A percentile compares a stretch with the other conserved stretches of the same genome.
phyloP scores from a whole-genome alignment of 169 alveolate genomes.

The Plasmodium chabaudi region DNA sequence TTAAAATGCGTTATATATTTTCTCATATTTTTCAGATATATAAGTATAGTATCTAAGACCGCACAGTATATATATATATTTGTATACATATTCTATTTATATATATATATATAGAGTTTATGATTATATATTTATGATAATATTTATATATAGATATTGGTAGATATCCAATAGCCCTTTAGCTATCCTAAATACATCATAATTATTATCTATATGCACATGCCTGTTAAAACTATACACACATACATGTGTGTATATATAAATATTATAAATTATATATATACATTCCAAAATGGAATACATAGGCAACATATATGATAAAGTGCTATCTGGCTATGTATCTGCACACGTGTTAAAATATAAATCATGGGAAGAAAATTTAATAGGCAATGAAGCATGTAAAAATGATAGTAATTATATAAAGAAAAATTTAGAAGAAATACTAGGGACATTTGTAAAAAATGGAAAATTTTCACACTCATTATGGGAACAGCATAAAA shows the following conservation, averaged over 20 bases:
- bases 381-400: slow-evolving; percentile 43
- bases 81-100: background rate
- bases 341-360: slow-evolving; percentile 53
- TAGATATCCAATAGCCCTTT: too few species aligned
- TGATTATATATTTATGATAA: too few species aligned
- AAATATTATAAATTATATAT: slow-evolving; percentile 9
- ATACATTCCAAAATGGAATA: slow-evolving; percentile 48
- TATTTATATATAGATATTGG: too few species aligned
- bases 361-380: slow-evolving; percentile 55
- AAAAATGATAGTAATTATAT: slow-evolving; percentile 2
- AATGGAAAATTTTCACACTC: slow-evolving; percentile 69
- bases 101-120: background rate
- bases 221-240: background rate
- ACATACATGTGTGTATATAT: slow-evolving; percentile 30
- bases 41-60: background rate
- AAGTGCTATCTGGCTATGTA: slow-evolving; percentile 73
- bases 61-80: slow-evolving; percentile 2
- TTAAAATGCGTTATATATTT: background rate
- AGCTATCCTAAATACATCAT: too few species aligned
- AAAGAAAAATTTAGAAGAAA: slow-evolving; percentile 35
- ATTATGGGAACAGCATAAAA: slow-evolving; percentile 52
- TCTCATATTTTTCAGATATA: background rate
- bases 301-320: slow-evolving; percentile 67
- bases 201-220: background rate
- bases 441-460: slow-evolving; percentile 55